These are phyloP conservation scores for Neurospora pannonica DNA, from an alignment of 495 filamentous ascomycete genomes.

Conservation along the genomic window DNA sequence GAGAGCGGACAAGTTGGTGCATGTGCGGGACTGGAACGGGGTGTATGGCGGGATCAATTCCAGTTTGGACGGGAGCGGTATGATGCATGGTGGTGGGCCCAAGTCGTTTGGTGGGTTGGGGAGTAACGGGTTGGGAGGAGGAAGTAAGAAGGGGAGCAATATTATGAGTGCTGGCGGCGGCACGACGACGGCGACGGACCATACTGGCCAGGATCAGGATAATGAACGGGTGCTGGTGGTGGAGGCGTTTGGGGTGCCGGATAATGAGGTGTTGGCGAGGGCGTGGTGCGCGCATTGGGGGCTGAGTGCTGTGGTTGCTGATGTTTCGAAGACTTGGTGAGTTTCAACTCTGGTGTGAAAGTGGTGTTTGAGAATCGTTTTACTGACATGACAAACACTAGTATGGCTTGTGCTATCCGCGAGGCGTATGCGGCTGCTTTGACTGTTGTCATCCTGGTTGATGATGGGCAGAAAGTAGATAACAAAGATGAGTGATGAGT, in stretches of 20 bases:
- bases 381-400: conserved; percentile 15
- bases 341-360: conserved; percentile 9
- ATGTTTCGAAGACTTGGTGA: conserved; percentile 56
- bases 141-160: not conserved
- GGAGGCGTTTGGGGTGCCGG: conserved; percentile 57
- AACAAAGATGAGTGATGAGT: conserved; percentile 10
- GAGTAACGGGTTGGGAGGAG: not conserved
- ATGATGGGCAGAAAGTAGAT: conserved; percentile 16
- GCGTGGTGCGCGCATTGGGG: conserved; percentile 68
- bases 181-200: not conserved
- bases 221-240: conserved; percentile 56
- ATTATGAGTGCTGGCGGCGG: not conserved
- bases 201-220: conserved; percentile 17
- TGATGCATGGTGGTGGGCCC: not conserved
- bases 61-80: not conserved
- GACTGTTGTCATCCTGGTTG: conserved; percentile 57
- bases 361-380: not conserved
- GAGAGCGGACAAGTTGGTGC: conserved; percentile 49
- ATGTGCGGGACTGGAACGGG: conserved; percentile 51
- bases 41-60: conserved; percentile 7
- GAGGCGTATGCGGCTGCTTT: conserved; percentile 63
- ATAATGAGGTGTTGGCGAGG: conserved; percentile 65
- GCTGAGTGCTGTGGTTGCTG: conserved; percentile 54
- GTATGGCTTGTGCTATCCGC: conserved; percentile 59
- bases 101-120: not conserved